Evolutionary conservation across 108 stramenopile species (phyloP), one percentile per base, ranked within the genome.

Genomic region (Nannochloropsis gaditana): DNA sequence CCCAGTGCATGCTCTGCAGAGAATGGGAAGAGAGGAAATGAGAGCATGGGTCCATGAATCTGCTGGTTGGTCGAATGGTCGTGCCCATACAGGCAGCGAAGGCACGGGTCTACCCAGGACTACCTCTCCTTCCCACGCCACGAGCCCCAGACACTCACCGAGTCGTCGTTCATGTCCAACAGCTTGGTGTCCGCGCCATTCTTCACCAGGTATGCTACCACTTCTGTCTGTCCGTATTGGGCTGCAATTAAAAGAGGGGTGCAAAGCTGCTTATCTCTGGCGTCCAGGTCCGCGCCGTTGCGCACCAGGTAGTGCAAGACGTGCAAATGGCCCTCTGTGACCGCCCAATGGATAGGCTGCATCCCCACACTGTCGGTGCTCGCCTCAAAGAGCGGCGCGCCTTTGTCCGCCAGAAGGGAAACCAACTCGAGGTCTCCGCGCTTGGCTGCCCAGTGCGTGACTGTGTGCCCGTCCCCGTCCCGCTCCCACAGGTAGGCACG

Each of bases 341-440:
- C 94, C 50, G 96, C 96, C 97, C 97, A 98, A 87, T 98, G 97
- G 3, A 98, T 87, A 31, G 97, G 96, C 42, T 88, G 73, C 97
- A 98, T 98, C 3, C 94, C 95, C 44, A 95, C 95, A 31, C 91
- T 86, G 83, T 96, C 95, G 41, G 82, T 84, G 82, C 92, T 91
- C 19, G 90, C 87, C 11, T 90, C 82, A 79, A 87, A 83, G 42
- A 93, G 84, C 80, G 91, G 90, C 80, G 92, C 84, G 3, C 92
- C 91, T 11, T 84, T 84, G 81, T 94, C 90, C 9, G 81, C 43
- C 80, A 88, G 80, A 50, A 84, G 41, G 19, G 82, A 41, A 10
- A 88, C 79, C 43, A 91, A 80, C 79, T 42, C 84, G 82, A 84
- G 44, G 19, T 87, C 84, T 9, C 93, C 93, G 21, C 95, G 92